Evolutionary conservation across 1,284 basidiomycete genomes (phyloP), one percentile per base, ranked within the genome.

Genomic region (Trametes polyzona): DNA sequence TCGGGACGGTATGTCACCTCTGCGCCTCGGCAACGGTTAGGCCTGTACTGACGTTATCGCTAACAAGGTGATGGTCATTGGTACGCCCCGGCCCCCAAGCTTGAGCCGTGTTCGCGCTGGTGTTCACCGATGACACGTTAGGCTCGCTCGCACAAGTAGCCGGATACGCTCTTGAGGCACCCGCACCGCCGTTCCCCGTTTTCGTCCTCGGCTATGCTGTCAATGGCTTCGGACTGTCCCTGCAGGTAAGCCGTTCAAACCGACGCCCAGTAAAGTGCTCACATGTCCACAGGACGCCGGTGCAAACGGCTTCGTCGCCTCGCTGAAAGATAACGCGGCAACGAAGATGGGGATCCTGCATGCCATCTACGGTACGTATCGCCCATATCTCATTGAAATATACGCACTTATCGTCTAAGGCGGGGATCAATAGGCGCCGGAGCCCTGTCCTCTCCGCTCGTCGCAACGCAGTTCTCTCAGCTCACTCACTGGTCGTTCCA

Each of bases 301-400:
- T 65, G 77, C 80, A 1, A 85, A 84, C 64, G 81, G 81, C 2
- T 84, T 77, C 58, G 78, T 83, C 11, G 79, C 80, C 16, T 73
- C 72, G 49, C 72, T 85, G 11, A 76, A 76, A 50, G 69, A 77
- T 23, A 77, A 79, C 42, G 62, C 78, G 0, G 70, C 76, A 33
- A 72, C 74, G 1, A 86, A 86, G 66, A 87, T 90, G 84, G 84
- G 84, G 44, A 67, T 88, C 37, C 65, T 86, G 36, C 87, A 89
- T 65, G 86, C 83, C 0, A 69, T 76, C 12, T 73, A 74, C 41
- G 71, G 73, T 70, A 37, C 17, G 23, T 14, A 23, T 19, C 6
- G 29, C n/a, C 16, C 26, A 8, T 2, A 33, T 37, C 14, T 4
- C 24, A 17, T 17, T 16, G 17, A 32, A 19, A 12, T 2, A 8